Evolutionary conservation across 192 early-diverging fungal genomes (phyloP).

Genomic region (Piromyces finnis): DNA sequence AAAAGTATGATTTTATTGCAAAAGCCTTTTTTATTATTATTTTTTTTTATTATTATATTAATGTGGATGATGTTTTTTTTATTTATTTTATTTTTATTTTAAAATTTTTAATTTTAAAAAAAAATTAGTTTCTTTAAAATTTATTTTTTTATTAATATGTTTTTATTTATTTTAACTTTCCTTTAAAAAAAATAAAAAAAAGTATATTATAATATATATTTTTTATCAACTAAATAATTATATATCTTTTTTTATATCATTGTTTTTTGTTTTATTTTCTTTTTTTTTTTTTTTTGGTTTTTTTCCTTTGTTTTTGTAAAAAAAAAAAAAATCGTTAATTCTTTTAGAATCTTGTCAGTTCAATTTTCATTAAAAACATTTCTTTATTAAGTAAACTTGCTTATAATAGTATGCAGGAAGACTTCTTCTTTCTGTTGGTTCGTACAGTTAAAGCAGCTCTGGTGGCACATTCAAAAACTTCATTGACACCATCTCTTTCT

Average conservation of each 20-base stretch:
- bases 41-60: no score
- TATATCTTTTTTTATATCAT: background rate
- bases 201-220: no score
- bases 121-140: no score
- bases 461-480: constrained; percentile 74
- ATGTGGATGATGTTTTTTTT: no score
- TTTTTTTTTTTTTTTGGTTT: background rate
- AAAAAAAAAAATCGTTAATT: background rate
- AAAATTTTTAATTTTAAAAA: no score
- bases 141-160: no score
- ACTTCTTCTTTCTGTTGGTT: background rate
- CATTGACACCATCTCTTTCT: constrained; percentile 57
- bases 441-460: constrained; percentile 46
- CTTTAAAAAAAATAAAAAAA: no score
- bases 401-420: background rate
- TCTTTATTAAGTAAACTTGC: background rate
- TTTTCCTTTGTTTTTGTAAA: background rate
- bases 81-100: no score
- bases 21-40: no score
- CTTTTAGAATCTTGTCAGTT: background rate
- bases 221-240: background rate
- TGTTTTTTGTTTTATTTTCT: no score
- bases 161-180: no score
- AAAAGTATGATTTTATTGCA: no score
- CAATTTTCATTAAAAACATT: background rate